Evolutionary conservation across 768 basidiomycete genomes (phyloP).

Genomic region (Saitozyma sp.): DNA sequence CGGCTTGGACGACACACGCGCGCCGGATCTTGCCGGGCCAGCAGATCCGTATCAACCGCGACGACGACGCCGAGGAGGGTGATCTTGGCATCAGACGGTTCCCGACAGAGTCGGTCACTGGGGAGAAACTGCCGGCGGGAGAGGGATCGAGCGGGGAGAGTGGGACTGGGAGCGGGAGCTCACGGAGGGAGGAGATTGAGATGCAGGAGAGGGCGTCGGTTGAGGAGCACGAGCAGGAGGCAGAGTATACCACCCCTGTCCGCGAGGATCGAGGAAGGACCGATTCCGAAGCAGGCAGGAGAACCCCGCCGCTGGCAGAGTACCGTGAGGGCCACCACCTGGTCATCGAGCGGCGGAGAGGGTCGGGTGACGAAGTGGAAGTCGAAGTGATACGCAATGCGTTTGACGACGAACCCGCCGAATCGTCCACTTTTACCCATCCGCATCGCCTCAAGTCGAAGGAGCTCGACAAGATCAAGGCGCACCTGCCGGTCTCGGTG

Average conservation of each 20-base stretch:
- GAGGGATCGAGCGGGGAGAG: slow-evolving; percentile 12
- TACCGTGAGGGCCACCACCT: slow-evolving; percentile 72
- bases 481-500: slow-evolving; percentile 22
- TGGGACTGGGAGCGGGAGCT: slow-evolving; percentile 40
- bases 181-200: slow-evolving; percentile 31
- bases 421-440: slow-evolving; percentile 37
- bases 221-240: slow-evolving; percentile 23
- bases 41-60: slow-evolving; percentile 82
- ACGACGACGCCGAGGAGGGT: slow-evolving; percentile 59
- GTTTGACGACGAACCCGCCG: slow-evolving; percentile 37
- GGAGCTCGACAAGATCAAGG: slow-evolving; percentile 36
- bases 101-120: neutral
- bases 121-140: slow-evolving; percentile 13
- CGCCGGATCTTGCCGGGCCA: slow-evolving; percentile 68
- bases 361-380: slow-evolving; percentile 68
- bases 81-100: slow-evolving; percentile 57
- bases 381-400: slow-evolving; percentile 64
- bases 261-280: slow-evolving; percentile 22
- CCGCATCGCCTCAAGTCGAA: slow-evolving; percentile 34
- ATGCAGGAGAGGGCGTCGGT: slow-evolving; percentile 21
- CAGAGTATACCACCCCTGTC: slow-evolving; percentile 12
- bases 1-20: slow-evolving; percentile 83
- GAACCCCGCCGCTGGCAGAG: slow-evolving; percentile 55
- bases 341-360: slow-evolving; percentile 64
- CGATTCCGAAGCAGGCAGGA: slow-evolving; percentile 29